Conservation (phyloP, 73 alveolate genomes). For the Diophrys sp. region DNA sequence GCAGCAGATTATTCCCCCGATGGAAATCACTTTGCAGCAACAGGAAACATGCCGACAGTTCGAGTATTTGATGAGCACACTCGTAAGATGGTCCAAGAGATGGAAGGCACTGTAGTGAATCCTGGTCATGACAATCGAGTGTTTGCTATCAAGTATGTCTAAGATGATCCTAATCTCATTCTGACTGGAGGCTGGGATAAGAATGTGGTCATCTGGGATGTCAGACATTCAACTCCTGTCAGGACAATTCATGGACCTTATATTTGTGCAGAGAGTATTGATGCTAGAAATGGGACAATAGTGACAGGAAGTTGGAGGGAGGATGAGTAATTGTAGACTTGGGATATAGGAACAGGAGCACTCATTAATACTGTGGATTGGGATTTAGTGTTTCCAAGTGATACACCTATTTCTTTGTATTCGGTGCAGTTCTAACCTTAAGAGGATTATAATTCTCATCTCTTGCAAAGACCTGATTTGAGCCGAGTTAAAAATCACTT, state of each 20-base stretch:
- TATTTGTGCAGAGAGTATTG: conserved; percentile 76
- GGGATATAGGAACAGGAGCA: conserved; percentile 40
- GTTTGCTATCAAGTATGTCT: conserved; percentile 62
- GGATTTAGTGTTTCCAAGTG: conserved; percentile 25
- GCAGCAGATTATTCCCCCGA: conserved; percentile 71
- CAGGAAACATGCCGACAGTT: conserved; percentile 81
- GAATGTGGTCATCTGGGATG: conserved; percentile 66
- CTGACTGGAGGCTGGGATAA: conserved; percentile 88
- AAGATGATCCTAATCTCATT: conserved; percentile 53
- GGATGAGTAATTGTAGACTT: conserved; percentile 50
- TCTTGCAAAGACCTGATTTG: too few species aligned
- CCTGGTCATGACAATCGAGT: conserved; percentile 17
- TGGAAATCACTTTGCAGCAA: conserved; percentile 90
- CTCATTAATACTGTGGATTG: conserved; percentile 27
- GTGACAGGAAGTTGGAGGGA: conserved; percentile 65
- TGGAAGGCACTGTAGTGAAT: conserved; percentile 56
- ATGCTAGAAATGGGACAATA: conserved; percentile 50
- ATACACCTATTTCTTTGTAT: conserved; percentile 31
- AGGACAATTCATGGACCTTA: conserved; percentile 71
- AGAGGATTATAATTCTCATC: conserved; percentile 17
- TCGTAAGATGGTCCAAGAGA: conserved; percentile 62
- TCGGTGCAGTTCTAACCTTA: not conserved
- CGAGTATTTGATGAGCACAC: conserved; percentile 93
- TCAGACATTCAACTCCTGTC: conserved; percentile 39
- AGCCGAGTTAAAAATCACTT: too few species aligned